A percentile compares a stretch with the other conserved stretches of the same genome.
Evolutionary conservation across 1,284 basidiomycete species (phyloP).

Genomic region (Leccinum subatratum): DNA sequence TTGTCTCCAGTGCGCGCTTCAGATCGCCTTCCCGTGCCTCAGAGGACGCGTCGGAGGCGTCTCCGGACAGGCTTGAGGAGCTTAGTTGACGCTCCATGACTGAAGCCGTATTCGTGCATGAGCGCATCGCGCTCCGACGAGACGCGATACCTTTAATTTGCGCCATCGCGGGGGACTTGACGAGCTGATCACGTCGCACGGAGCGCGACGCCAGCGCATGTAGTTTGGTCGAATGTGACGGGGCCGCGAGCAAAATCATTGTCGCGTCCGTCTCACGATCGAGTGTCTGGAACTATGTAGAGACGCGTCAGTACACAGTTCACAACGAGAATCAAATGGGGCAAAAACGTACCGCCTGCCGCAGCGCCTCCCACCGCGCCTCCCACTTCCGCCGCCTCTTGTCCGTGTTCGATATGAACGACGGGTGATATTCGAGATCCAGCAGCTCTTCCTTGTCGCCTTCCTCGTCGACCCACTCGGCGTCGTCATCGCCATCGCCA

Average conservation of each 20-base stretch:
- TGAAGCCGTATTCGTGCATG: constrained; percentile 43
- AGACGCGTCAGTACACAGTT: background rate
- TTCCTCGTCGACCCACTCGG: constrained; percentile 71
- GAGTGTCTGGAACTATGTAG: constrained; percentile 62
- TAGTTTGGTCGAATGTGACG: constrained; percentile 62
- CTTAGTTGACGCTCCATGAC: constrained; percentile 53
- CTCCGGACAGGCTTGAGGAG: constrained; percentile 41
- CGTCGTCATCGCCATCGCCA: constrained; percentile 31
- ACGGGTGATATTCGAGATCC: constrained; percentile 71
- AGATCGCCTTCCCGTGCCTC: constrained; percentile 40
- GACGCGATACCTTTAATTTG: constrained; percentile 53
- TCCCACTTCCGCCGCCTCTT: constrained; percentile 70
- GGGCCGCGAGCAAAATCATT: constrained; percentile 66
- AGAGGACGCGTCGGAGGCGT: constrained; percentile 47
- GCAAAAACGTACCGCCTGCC: constrained; percentile 51
- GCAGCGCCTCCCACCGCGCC: constrained; percentile 64
- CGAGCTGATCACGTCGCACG: constrained; percentile 53
- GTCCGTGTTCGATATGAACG: constrained; percentile 59
- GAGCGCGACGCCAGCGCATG: constrained; percentile 62
- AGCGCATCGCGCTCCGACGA: constrained; percentile 47
- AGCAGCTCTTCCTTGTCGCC: constrained; percentile 67
- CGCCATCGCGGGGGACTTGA: constrained; percentile 45
- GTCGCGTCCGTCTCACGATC: constrained; percentile 77
- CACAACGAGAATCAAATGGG: background rate
- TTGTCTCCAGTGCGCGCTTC: constrained; percentile 57